Evolutionary conservation across 75 land plant genomes (phyloP), one percentile per base, ranked within the genome.

Genomic region (Selaginella moellendorffii): DNA sequence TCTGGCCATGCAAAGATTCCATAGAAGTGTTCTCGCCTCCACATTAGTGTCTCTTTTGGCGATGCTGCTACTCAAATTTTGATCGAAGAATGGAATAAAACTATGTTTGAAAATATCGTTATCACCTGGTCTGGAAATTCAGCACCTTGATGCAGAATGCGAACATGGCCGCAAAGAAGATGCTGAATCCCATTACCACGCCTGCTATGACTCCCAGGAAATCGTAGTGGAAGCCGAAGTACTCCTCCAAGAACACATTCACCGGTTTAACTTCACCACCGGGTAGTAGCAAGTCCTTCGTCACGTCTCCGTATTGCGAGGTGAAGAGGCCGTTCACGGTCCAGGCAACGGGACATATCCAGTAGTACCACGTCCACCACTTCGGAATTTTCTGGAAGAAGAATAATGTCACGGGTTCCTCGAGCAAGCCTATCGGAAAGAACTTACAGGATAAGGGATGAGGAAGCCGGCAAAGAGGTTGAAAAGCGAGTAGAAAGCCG

Each of bases 341-440:
- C 88, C 88, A 85, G 0, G 80, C 71, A 12, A 71, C 60, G 0
- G 88, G 88, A 46, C 71, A 74, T 14, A 83, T 78, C 82, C 82
- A 85, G 67, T 85, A 85, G 28, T 72, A 71, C 88, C 88, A 85
- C 20, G 71, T 63, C 85, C 85, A 80, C 85, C 86, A 85, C 27
- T 64, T 69, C 1, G 88, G 86, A 27, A 85, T 70, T 63, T 73
- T 64, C 88, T 85, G 77, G 71, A 80, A 21, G 28, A 26, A 36
- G 46, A 5, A 36, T n/a, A n/a, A n/a, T n/a, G n/a, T n/a, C n/a
- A n/a, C n/a, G n/a, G n/a, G n/a, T n/a, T n/a, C n/a, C n/a, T n/a
- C n/a, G n/a, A n/a, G n/a, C n/a, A n/a, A n/a, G n/a, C n/a, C n/a
- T n/a, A n/a, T n/a, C n/a, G n/a, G 14, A 14, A 36, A 14, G 14